These are phyloP conservation scores for Dissophora globulifera DNA, from an alignment of 192 early-diverging fungal genomes.

Conservation along the genomic window DNA sequence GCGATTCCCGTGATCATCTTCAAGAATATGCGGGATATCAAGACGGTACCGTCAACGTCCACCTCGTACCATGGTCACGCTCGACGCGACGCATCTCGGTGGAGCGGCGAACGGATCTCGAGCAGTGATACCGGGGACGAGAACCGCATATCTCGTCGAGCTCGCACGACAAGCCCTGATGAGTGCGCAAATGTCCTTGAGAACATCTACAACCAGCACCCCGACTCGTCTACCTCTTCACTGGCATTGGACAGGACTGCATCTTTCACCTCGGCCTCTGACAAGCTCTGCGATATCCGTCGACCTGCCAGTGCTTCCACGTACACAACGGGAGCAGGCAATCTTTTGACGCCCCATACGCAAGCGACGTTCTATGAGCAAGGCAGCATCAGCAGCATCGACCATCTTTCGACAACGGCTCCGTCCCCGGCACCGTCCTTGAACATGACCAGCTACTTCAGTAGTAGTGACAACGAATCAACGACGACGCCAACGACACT, in stretches of 20 bases:
- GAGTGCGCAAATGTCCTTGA: not conserved
- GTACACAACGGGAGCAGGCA: slow-evolving; percentile 25
- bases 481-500: slow-evolving; percentile 1
- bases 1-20: slow-evolving; percentile 44
- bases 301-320: not conserved
- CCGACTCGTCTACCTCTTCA: slow-evolving; percentile 28
- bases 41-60: slow-evolving; percentile 21
- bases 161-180: not conserved
- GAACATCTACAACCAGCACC: slow-evolving; percentile 7
- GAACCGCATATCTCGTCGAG: not conserved
- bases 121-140: slow-evolving; percentile 37
- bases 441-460: slow-evolving; percentile 28
- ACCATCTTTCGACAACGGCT: slow-evolving; percentile 12
- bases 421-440: slow-evolving; percentile 28
- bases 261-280: not conserved
- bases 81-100: slow-evolving; percentile 30
- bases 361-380: slow-evolving; percentile 28
- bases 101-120: slow-evolving; percentile 51
- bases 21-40: slow-evolving; percentile 42
- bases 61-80: slow-evolving; percentile 33
- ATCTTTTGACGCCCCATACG: slow-evolving; percentile 27
- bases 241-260: slow-evolving; percentile 11
- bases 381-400: slow-evolving; percentile 38
- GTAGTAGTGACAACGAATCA: slow-evolving; percentile 41
- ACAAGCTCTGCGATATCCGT: not conserved